phyloP scores from a whole-genome alignment of 2,329 filamentous ascomycete genomes.

The Pseudogymnoascus sp. region DNA sequence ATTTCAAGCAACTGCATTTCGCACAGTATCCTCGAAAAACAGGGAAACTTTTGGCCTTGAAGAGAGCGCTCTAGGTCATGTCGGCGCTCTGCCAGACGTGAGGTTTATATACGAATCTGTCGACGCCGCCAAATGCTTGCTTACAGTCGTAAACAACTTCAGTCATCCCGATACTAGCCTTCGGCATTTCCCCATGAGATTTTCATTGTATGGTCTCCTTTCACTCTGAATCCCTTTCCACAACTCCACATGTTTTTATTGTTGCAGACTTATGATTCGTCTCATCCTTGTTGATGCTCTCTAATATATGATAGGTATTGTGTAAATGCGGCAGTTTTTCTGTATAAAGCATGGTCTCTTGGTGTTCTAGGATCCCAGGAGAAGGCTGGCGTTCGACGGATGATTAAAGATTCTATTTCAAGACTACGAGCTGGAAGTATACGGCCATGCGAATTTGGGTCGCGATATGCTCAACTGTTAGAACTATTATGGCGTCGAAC shows the following conservation, averaged over 20 bases:
- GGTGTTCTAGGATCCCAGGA: conserved; percentile 49
- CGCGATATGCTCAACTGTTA: conserved; percentile 52
- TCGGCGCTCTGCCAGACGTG: conserved; percentile 52
- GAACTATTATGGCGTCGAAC: conserved; percentile 49
- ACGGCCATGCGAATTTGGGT: conserved; percentile 51
- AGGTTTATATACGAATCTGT: conserved; percentile 60
- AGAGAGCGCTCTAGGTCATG: conserved; percentile 34
- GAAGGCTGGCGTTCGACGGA: conserved; percentile 45
- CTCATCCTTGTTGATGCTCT: not conserved
- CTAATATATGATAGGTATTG: conserved; percentile 29
- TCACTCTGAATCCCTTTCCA: not conserved
- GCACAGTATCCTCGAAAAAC: conserved; percentile 29
- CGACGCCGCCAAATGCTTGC: conserved; percentile 53
- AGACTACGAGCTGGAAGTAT: conserved; percentile 50
- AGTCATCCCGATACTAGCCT: conserved; percentile 51
- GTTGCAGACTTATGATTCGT: no score
- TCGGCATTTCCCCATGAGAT: conserved; percentile 56
- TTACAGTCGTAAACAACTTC: conserved; percentile 51
- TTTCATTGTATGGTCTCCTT: conserved; percentile 44
- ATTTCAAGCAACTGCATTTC: conserved; percentile 60
- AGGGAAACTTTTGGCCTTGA: conserved; percentile 12
- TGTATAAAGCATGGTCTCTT: conserved; percentile 56
- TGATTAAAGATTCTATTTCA: conserved; percentile 51
- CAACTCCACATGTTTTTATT: conserved; percentile 12
- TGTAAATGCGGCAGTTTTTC: conserved; percentile 56